Base-by-base conservation (phyloP, 2,329 filamentous ascomycete species). In the Alternaria brassicicola region DNA sequence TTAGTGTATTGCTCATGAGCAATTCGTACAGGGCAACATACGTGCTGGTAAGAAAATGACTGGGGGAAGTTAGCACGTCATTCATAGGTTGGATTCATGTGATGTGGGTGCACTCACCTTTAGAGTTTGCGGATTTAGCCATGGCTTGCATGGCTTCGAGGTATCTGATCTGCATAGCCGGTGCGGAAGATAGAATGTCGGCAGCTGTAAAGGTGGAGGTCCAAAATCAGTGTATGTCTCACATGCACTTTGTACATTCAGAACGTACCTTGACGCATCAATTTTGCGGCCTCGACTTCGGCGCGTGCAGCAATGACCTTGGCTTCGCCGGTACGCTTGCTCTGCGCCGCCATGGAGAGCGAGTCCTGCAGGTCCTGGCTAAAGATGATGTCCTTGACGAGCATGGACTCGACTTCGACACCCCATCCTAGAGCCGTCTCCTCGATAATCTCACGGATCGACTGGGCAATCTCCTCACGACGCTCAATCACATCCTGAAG, bases 381-480 rank as follows among this genome's bases (percentile, higher is more conserved):
- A 86, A 99, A 99, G 77, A 98, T 91, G 76, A 99, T 96, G 79
- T 99, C 95, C 82, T 99, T 98, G 86, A 99, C 94, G 68, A 99
- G 88, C 94, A 99, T 99, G 74, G 89, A 93, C 84, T 98, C 95
- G 57, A 98, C 95, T 74, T 92, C 88, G 7, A 97, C 94, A 80
- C 95, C 95, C 95, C 95, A 99, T 61, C 92, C 92, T 10, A 87
- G 83, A 6, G 95, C 94, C 1, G 97, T 95, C 68, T 97, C 93
- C 76, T 98, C 95, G 70, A 99, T 98, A 70, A 98, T 98, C 79
- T 97, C 94, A 63, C 92, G 89, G 63, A 98, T 98, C 57, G 90
- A 95, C 80, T 93, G 89, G 1, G 95, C 95, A 68, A 99, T 90
- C 80, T 99, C 95, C 81, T 99, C 95, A 58, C 95, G 92, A 57